Evolutionary conservation across 192 early-diverging fungal genomes (phyloP).

Genomic region (Backusella parvicylindrica): DNA sequence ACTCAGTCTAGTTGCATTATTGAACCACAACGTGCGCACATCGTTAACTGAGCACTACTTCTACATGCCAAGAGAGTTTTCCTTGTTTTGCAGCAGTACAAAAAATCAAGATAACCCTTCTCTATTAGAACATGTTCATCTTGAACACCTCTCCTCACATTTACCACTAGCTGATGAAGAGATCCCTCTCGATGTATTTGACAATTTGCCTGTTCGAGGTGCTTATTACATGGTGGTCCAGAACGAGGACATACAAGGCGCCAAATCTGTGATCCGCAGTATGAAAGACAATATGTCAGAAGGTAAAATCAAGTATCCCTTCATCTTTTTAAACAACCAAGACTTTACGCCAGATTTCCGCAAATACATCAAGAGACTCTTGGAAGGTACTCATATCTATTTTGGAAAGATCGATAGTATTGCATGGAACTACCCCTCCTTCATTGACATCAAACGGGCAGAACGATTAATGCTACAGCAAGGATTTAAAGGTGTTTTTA

Average conservation of each 20-base stretch:
- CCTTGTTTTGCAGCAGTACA: not conserved
- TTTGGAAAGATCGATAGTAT: slow-evolving; percentile 48
- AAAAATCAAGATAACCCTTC: not conserved
- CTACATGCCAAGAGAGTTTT: not conserved
- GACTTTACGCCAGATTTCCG: slow-evolving; percentile 62
- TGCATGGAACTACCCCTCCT: slow-evolving; percentile 73
- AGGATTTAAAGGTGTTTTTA: slow-evolving; percentile 39
- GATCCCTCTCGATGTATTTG: slow-evolving; percentile 6
- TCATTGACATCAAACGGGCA: slow-evolving; percentile 60
- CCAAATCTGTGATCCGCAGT: slow-evolving; percentile 53
- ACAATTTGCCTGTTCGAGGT: slow-evolving; percentile 15
- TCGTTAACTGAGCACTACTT: not conserved
- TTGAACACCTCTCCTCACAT: not conserved
- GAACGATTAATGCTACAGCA: slow-evolving; percentile 45
- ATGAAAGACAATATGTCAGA: slow-evolving; percentile 75
- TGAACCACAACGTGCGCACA: not conserved
- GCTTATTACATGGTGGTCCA: slow-evolving; percentile 50
- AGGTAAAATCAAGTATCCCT: slow-evolving; percentile 59
- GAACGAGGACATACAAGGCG: slow-evolving; percentile 60
- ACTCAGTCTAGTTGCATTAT: not conserved
- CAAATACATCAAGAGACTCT: slow-evolving; percentile 3
- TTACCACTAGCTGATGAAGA: not conserved
- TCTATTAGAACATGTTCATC: not conserved
- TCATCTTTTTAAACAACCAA: slow-evolving; percentile 68
- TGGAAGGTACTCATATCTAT: not conserved